Conservation (phyloP, 2,329 filamentous ascomycete genomes). For the Fusarium pseudonygamai region DNA sequence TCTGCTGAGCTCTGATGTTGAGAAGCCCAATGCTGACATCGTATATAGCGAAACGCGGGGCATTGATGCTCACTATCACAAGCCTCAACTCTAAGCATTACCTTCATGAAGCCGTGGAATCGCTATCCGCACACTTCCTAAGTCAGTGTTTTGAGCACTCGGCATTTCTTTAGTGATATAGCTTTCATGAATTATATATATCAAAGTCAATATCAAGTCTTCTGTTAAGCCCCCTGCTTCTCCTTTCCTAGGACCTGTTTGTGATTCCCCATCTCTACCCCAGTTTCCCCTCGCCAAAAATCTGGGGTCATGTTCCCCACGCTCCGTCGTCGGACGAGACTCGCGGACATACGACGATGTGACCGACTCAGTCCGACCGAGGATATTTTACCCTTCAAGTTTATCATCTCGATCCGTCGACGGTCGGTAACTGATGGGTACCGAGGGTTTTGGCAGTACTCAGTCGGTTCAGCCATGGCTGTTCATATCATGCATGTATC, state of each 20-base stretch:
- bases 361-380: constrained; percentile 32
- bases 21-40: background rate
- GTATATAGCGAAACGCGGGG: background rate
- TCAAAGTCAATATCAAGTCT: background rate
- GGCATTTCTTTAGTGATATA: background rate
- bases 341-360: constrained; percentile 36
- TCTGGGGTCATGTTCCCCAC: constrained; percentile 36
- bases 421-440: constrained; percentile 17
- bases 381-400: background rate
- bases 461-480: background rate
- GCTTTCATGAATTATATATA: fast-evolving
- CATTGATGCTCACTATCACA: background rate
- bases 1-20: background rate
- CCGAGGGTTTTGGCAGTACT: background rate
- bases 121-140: background rate
- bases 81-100: background rate
- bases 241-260: background rate
- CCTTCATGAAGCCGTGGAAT: background rate
- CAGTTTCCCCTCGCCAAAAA: constrained; percentile 35
- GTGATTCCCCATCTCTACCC: constrained; percentile 31
- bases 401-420: background rate
- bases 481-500: background rate
- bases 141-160: background rate
- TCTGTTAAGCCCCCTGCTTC: background rate
- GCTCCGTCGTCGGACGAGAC: constrained; percentile 11